phyloP scores from a whole-genome alignment of 2,329 filamentous ascomycete genomes.

The Dactylonectria macrodidyma region DNA sequence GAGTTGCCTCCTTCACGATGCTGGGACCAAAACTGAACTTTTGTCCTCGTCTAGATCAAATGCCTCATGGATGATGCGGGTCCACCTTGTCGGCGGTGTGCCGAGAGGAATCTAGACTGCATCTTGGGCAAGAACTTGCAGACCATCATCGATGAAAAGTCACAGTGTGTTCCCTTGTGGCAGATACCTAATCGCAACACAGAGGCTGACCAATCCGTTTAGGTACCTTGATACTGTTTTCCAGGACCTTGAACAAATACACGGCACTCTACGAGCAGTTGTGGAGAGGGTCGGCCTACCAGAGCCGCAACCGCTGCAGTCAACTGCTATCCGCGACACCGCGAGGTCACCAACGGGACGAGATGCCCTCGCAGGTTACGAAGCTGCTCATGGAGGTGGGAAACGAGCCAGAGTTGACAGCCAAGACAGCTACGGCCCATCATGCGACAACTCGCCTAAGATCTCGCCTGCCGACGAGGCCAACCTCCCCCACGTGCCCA shows the following conservation, averaged over 20 bases:
- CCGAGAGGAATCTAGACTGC: constrained; percentile 52
- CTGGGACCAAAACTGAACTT: neutral
- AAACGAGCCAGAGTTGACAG: constrained; percentile 15
- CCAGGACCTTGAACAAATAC: constrained; percentile 26
- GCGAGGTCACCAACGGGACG: constrained; percentile 15
- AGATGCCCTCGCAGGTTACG: constrained; percentile 8
- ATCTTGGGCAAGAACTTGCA: constrained; percentile 57
- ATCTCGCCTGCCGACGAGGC: constrained; percentile 45
- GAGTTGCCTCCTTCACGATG: too few species aligned
- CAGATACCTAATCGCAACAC: neutral
- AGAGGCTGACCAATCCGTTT: neutral
- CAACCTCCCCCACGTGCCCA: constrained; percentile 51
- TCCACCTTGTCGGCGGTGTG: constrained; percentile 55
- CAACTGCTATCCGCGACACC: constrained; percentile 7
- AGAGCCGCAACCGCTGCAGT: constrained; percentile 15
- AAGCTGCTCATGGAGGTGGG: neutral
- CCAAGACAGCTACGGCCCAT: constrained; percentile 27
- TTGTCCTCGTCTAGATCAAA: constrained; percentile 49
- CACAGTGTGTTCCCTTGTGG: constrained; percentile 44
- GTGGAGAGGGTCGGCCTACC: constrained; percentile 23
- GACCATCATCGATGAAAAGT: constrained; percentile 55
- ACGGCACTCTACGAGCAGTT: constrained; percentile 20
- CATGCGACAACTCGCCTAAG: constrained; percentile 37
- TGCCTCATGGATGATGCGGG: constrained; percentile 56
- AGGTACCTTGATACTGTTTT: constrained; percentile 30